Evolutionary conservation across 306 rosid genomes (phyloP), one percentile per base, ranked within the genome.

Genomic region (Comarum palustre): DNA sequence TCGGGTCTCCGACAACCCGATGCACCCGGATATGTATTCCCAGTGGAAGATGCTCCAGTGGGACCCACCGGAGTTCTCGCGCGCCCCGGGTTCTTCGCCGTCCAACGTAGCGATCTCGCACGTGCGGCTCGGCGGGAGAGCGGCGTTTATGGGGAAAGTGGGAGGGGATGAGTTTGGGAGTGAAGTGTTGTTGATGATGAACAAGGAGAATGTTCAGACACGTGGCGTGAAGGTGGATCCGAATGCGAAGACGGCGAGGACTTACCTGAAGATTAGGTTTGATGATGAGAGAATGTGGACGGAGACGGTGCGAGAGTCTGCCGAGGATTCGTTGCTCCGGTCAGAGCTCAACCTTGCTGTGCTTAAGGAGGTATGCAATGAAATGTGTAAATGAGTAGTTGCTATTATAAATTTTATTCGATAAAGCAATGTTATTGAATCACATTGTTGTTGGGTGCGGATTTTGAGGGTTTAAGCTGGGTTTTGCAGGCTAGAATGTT

Each of bases 41-140:
- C 85, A 88, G 73, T 94, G 99, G 99, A 94, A 94, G 73, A 94
- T 89, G 97, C 85, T 91, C 19, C 99, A 94, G 76, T 94, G 99
- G 99, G 90, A 91, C 74, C 96, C 97, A 0, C 99, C 99, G 36
- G 99, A 94, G 76, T 91, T 87, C 41, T 94, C 83, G 13, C 82
- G 96, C 13, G 99, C 96, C 1, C 93, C 95, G 0, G 97, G 96
- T 0, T 92, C 96, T 1, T 84, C 93, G 0, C 81, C 88, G 2
- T 90, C 96, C 2, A 91, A 94, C 47, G 99, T 94, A 54, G 97
- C 99, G 0, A 88, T 94, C 50, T 85, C 97, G 0, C 97, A 90
- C 72, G 96, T 73, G n/a, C 78, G 96, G 87, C 96, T 94, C 0
- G 96, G 99, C 1, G 99, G 99, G 11, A 82, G 99, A 15, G 90